Evolutionary conservation across 345 rosid genomes (phyloP), one percentile per base, ranked within the genome.

Genomic region (Arabidopsis thaliana): DNA sequence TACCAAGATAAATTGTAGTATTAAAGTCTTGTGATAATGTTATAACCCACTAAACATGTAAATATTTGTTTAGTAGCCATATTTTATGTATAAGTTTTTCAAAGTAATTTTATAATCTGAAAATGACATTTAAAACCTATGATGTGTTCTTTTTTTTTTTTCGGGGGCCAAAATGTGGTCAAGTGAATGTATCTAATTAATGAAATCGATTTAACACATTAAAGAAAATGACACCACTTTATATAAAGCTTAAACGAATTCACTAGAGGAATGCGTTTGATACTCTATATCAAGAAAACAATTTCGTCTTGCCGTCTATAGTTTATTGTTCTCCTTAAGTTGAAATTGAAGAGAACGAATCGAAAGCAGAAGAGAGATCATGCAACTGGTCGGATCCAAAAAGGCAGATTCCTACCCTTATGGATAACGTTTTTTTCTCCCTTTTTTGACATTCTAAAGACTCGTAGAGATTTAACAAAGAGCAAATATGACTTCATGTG

Each of bases 361-460:
- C 65, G 38, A 46, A 25, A 60, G 14, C 34, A 65, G 49, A 71
- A 56, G 67, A 56, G 67, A 65, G 63, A 71, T 64, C 40, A 48
- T 40, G 77, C 53, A 64, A 71, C 55, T 66, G 73, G 73, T 78
- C 59, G 48, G 63, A 71, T 59, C 55, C 8, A 2, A 23, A 50
- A 66, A 66, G 67, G 53, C 65, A 59, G 16, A 33, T 65, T 12
- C 33, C 28, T 59, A 78, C 58, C 4, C 64, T 72, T 51, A 42
- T 59, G 64, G 81, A 72, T 78, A 72, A 72, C 64, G 52, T 78
- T 42, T 41, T 36, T 73, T 32, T 14, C 37, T 58, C 66, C 24
- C 48, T 40, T 71, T 65, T 37, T 59, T 66, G 81, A 78, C 78
- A 51, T 78, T 78, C 59, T 4, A 67, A 59, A 58, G 72, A 78